Evolutionary conservation across 2,329 filamentous ascomycete species (phyloP).

Genomic region (Grosmannia serpens): DNA sequence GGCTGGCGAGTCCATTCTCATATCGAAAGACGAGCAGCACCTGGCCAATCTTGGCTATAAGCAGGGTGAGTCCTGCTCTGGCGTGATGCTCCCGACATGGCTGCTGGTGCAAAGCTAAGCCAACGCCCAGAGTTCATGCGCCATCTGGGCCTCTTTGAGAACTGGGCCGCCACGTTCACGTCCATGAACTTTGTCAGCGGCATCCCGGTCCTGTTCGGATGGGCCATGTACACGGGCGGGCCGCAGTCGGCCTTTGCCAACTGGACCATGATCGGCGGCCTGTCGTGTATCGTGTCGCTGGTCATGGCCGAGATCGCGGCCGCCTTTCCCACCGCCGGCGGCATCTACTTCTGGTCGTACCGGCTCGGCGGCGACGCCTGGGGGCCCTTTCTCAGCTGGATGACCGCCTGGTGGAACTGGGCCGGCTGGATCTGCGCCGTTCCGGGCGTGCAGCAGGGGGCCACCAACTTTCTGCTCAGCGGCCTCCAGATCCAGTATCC

Average conservation of each 20-base stretch:
- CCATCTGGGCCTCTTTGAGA: conserved; percentile 24
- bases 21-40: conserved; percentile 19
- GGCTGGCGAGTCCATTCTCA: conserved; percentile 8
- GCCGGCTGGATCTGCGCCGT: conserved; percentile 24
- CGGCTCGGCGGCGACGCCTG: conserved; percentile 23
- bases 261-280: conserved; percentile 26
- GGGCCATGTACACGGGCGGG: conserved; percentile 26
- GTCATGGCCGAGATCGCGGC: conserved; percentile 25
- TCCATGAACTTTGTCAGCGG: conserved; percentile 26
- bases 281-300: conserved; percentile 23
- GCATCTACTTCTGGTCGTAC: conserved; percentile 27
- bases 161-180: conserved; percentile 24
- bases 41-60: conserved; percentile 22
- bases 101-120: neutral
- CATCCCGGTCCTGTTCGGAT: conserved; percentile 27
- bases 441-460: conserved; percentile 26
- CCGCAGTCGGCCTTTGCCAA: conserved; percentile 25
- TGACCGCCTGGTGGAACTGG: conserved; percentile 30
- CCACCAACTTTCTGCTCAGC: conserved; percentile 27
- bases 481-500: conserved; percentile 27
- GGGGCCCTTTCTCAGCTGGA: conserved; percentile 26
- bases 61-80: conserved; percentile 13
- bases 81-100: neutral
- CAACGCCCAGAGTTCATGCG: conserved; percentile 19
- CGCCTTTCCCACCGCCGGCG: conserved; percentile 25